These are phyloP conservation scores for Penicillium expansum DNA, from an alignment of 2,329 filamentous ascomycete species.

Conservation along the genomic window DNA sequence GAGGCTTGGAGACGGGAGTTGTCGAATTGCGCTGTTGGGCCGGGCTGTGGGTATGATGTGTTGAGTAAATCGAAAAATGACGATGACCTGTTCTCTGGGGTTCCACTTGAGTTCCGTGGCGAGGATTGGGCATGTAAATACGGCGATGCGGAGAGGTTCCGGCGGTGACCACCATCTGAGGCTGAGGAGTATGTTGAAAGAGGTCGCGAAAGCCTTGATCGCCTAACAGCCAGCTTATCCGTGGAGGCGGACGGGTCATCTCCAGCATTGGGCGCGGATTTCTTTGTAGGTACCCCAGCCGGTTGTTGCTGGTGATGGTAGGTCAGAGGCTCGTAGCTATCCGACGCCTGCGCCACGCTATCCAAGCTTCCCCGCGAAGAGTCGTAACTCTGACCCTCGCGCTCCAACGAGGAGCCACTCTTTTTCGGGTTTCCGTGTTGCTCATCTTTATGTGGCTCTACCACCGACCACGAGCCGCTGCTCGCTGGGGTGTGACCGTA, in stretches of 20 bases:
- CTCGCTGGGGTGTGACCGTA: slow-evolving; percentile 34
- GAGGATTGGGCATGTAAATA: slow-evolving; percentile 48
- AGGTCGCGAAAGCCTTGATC: slow-evolving; percentile 60
- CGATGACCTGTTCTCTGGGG: slow-evolving; percentile 57
- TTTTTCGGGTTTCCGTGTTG: slow-evolving; percentile 17
- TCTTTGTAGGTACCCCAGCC: slow-evolving; percentile 28
- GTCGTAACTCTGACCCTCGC: slow-evolving; percentile 24
- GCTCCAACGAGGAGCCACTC: slow-evolving; percentile 27
- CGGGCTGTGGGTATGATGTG: slow-evolving; percentile 76
- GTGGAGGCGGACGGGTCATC: slow-evolving; percentile 55
- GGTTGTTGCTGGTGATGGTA: slow-evolving; percentile 53
- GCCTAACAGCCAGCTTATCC: slow-evolving; percentile 59
- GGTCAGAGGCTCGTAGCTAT: slow-evolving; percentile 48
- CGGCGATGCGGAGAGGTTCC: slow-evolving; percentile 54
- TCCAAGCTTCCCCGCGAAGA: slow-evolving; percentile 40
- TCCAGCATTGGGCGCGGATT: slow-evolving; percentile 32
- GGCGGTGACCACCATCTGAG: slow-evolving; percentile 67
- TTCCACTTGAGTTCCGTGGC: slow-evolving; percentile 51
- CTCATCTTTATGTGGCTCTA: slow-evolving; percentile 29
- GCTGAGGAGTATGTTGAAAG: slow-evolving; percentile 72
- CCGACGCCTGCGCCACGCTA: slow-evolving; percentile 32
- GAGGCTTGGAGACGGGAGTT: slow-evolving; percentile 75
- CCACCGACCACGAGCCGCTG: slow-evolving; percentile 38
- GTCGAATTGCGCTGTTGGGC: slow-evolving; percentile 65
- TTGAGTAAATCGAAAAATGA: slow-evolving; percentile 64